A percentile compares a stretch with the other conserved stretches of the same genome.
These are phyloP conservation scores for Metarhizium anisopliae DNA, from an alignment of 2,329 filamentous ascomycete genomes.

Conservation along the genomic window DNA sequence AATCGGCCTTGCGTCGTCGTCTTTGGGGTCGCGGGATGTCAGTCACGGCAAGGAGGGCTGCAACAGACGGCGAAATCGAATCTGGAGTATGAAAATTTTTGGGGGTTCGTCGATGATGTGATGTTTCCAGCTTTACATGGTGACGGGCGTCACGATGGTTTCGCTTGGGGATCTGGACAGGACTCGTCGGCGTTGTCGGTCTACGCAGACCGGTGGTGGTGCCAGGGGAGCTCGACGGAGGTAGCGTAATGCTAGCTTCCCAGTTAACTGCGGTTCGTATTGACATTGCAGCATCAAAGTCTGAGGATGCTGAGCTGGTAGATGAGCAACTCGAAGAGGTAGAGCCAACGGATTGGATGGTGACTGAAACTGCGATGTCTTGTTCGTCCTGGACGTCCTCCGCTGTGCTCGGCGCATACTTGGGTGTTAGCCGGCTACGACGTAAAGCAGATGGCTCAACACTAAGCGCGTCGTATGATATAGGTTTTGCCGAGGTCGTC, in stretches of 20 bases:
- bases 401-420: conserved; percentile 5
- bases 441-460: neutral
- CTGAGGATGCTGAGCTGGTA: conserved; percentile 7
- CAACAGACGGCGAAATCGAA: conserved; percentile 48
- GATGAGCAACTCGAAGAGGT: conserved; percentile 2
- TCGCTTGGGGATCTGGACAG: conserved; percentile 45
- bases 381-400: neutral
- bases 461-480: neutral
- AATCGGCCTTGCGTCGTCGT: conserved; percentile 16
- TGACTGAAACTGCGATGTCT: neutral
- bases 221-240: conserved; percentile 18
- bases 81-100: conserved; percentile 42
- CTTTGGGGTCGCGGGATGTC: conserved; percentile 42
- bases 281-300: conserved; percentile 22
- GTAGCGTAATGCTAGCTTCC: conserved; percentile 14
- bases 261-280: conserved; percentile 23
- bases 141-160: conserved; percentile 27
- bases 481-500: neutral
- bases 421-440: neutral
- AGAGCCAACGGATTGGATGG: neutral
- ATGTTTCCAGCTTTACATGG: conserved; percentile 28
- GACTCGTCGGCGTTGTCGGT: conserved; percentile 33
- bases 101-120: conserved; percentile 25
- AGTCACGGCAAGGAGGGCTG: conserved; percentile 52
- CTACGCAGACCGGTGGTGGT: conserved; percentile 18